Conservation (phyloP, 2,329 filamentous ascomycete genomes). For the Alternaria sp. region DNA sequence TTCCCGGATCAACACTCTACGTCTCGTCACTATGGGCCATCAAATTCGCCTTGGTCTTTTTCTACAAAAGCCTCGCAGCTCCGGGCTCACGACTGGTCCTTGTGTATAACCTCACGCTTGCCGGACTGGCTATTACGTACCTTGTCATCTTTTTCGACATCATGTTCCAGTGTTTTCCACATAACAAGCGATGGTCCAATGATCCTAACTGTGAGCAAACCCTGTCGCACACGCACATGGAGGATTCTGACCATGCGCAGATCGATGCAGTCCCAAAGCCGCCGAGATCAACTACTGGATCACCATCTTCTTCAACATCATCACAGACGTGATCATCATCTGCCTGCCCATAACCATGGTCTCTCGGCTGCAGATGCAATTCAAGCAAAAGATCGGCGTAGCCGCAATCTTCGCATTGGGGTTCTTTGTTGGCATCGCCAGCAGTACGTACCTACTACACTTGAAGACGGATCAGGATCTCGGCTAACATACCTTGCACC, state of each 20-base stretch:
- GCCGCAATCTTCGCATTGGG: slow-evolving; percentile 36
- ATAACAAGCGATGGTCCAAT: slow-evolving; percentile 39
- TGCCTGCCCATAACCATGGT: slow-evolving; percentile 36
- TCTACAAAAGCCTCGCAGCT: slow-evolving; percentile 54
- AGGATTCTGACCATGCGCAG: slow-evolving; percentile 23
- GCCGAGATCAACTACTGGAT: slow-evolving; percentile 35
- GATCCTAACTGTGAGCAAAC: slow-evolving; percentile 29
- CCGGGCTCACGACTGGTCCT: slow-evolving; percentile 49
- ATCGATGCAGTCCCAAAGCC: slow-evolving; percentile 33
- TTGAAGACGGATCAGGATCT: background rate
- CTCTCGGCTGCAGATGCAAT: slow-evolving; percentile 33
- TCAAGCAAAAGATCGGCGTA: slow-evolving; percentile 35
- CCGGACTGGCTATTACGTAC: slow-evolving; percentile 43
- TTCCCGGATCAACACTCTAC: slow-evolving; percentile 55
- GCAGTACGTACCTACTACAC: slow-evolving; percentile 23
- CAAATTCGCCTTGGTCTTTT: slow-evolving; percentile 54
- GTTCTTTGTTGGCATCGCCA: slow-evolving; percentile 36
- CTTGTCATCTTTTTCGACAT: slow-evolving; percentile 53
- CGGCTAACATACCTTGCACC: slow-evolving; percentile 10
- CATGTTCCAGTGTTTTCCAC: slow-evolving; percentile 53
- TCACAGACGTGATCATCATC: slow-evolving; percentile 34
- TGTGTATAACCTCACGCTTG: slow-evolving; percentile 52
- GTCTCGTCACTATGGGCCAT: slow-evolving; percentile 55
- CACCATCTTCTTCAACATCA: slow-evolving; percentile 36
- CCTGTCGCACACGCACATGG: background rate